Evolutionary conservation across 2,329 filamentous ascomycete species (phyloP), one percentile per base, ranked within the genome.

Genomic region (Colletotrichum higginsianum): DNA sequence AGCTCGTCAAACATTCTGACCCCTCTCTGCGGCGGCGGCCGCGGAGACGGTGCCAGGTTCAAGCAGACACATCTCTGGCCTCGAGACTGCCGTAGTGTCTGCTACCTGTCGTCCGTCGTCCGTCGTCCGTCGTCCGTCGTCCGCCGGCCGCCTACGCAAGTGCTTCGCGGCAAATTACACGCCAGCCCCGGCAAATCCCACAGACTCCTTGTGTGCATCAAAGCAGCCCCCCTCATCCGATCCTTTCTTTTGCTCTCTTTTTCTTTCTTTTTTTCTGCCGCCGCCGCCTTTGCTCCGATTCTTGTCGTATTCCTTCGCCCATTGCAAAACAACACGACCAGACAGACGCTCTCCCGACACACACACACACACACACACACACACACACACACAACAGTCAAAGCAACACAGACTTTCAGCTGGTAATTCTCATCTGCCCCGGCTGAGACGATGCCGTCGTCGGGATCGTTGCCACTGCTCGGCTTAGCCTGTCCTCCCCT

Each of bases 361-460:
- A 30, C 6, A 38, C 9, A 35, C 1, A 35, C 26, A 16, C 47
- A 53, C 61, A n/a, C n/a, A n/a, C 15, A 30, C 63, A 13, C 53
- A 26, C 30, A 52, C 21, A 49, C 46, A 42, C 47, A 53, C 49
- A n/a, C 38, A 44, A 49, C 16, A 40, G 49, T 42, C 47, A 30
- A 60, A 35, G 55, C 49, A 50, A 47, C 63, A 50, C 67, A 67
- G 62, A 61, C 55, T 52, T 64, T 61, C 46, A 70, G 67, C 55
- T 56, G 55, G 35, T 40, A 5, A 5, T 38, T 49, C 30, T 67
- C 56, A 55, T 49, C 53, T 70, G 35, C 12, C 50, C 40, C 63
- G 55, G 30, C 30, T 61, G 56, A 70, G 49, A 56, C 49, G 63
- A 49, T 70, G 63, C 67, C 63, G 53, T 67, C 47, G 56, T 61